Evolutionary conservation across 768 basidiomycete species (phyloP).

Genomic region (Candolleomyces aberdarensis): DNA sequence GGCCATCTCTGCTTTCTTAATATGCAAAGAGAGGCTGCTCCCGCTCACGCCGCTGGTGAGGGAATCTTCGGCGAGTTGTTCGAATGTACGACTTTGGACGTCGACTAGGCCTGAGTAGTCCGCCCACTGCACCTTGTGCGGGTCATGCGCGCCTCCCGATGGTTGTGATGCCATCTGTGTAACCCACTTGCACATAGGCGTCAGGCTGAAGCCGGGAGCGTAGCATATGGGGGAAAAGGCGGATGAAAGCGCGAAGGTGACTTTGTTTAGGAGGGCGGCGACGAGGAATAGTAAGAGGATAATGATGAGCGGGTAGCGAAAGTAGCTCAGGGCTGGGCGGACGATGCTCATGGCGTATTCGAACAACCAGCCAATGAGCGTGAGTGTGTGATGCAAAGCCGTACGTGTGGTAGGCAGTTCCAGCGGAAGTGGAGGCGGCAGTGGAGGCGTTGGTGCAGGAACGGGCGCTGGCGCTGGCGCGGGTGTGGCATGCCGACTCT

Average conservation of each 20-base stretch:
- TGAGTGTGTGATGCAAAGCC: slow-evolving; percentile 13
- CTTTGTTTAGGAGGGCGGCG: slow-evolving; percentile 35
- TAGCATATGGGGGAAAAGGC: slow-evolving; percentile 59
- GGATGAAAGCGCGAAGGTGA: slow-evolving; percentile 41
- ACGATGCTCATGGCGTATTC: slow-evolving; percentile 49
- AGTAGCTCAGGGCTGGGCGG: slow-evolving; percentile 41
- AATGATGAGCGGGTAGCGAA: slow-evolving; percentile 55
- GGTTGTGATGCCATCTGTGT: neutral
- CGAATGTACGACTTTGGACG: slow-evolving; percentile 59
- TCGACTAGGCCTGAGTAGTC: slow-evolving; percentile 62
- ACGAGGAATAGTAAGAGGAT: slow-evolving; percentile 52
- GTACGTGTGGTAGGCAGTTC: too few species aligned
- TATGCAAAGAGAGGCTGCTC: slow-evolving; percentile 54
- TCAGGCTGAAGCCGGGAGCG: slow-evolving; percentile 55
- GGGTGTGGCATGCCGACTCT: too few species aligned
- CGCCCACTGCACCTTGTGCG: slow-evolving; percentile 37
- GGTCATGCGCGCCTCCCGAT: slow-evolving; percentile 4
- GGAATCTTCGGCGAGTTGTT: slow-evolving; percentile 57
- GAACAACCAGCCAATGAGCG: neutral
- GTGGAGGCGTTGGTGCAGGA: too few species aligned
- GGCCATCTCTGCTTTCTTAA: slow-evolving; percentile 78
- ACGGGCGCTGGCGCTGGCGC: too few species aligned
- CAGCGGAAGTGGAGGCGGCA: too few species aligned
- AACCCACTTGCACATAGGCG: slow-evolving; percentile 36
- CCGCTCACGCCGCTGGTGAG: slow-evolving; percentile 27